Base-by-base conservation (phyloP, 176 grass and related monocot species). In the Thinopyrum elongatum region DNA sequence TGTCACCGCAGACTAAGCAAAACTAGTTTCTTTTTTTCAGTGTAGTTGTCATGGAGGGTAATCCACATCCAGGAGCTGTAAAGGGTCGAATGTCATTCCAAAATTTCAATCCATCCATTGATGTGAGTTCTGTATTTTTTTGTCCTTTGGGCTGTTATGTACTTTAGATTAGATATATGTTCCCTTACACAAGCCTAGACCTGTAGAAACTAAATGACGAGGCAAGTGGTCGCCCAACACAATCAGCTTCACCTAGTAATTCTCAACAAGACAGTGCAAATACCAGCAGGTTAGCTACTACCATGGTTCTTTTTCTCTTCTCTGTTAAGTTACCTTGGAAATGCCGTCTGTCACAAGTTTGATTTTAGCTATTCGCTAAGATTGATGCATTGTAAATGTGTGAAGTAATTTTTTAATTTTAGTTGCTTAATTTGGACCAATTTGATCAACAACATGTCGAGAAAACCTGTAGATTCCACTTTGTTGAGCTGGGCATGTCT, bases 181-280 rank as follows among this genome's bases (percentile, higher is more conserved):
- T 79, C 17, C 85, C 89, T 91, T 41, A 91, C 81, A 33, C 30
- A 80, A 84, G 6, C 76, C 36, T 91, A 91, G 38, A 84, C 30
- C 85, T 98, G 83, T 91, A 98, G 97, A 96, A 98, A 94, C 69
- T 98, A 85, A 95, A 95, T 94, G 88, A 82, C 76, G 94, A 87
- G 74, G 88, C 88, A 77, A 78, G 77, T 63, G 91, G 82, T 30
- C 22, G 13, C 22, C 80, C 89, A 88, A 84, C 83, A 79, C 80
- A 82, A 84, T 68, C 88, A 65, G 79, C 81, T 87, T 90, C 91
- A 10, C 86, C 88, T 34, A 92, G 83, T 88, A 82, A 80, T 66
- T 46, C 38, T 80, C 83, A 83, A 33, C 74, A 80, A 80, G 80
- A 86, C 63, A 67, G 42, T 49, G 34, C 69, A 82, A 87, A 85